Evolutionary conservation across 129 eudicot species (phyloP), one percentile per base, ranked within the genome.

Genomic region (Centaurea solstitialis): DNA sequence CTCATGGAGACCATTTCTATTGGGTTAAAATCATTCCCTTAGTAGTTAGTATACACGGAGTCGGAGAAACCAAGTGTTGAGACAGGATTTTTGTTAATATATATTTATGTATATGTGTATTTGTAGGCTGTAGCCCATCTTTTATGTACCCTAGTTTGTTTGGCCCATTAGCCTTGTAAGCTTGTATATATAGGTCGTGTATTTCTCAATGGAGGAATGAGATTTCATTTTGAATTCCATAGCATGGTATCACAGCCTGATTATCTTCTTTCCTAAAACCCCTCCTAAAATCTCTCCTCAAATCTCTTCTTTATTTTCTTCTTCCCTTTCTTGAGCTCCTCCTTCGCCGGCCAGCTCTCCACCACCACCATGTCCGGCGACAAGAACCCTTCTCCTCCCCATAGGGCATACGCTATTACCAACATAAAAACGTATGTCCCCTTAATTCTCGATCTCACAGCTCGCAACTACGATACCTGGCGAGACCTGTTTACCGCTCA

Each of bases 31-130:
- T 0, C 94, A 77, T 61, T 86, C 88, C 3, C 91, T 92, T 76
- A 90, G 87, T 2, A 88, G 89, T 92, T 76, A 90, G 87, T 2
- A 88, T 72, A 79, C 88, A 90, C 26, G 89, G 89, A 28, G 82
- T 80, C n/a, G 83, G 77, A 15, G 85, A 43, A 7, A 82, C 33
- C 23, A 79, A 18, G 45, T 77, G 87, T 8, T 79, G 17, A 12
- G 64, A 79, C 0, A 81, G 53, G 89, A n/a, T n/a, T n/a, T n/a
- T n/a, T n/a, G n/a, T n/a, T n/a, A n/a, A n/a, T n/a, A n/a, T n/a
- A n/a, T n/a, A n/a, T n/a, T n/a, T 11, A 43, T 9, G 53, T 43
- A 43, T 43, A 5, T 4, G 53, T 43, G 53, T 43, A 10, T 43
- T 43, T 26, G n/a, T n/a, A n/a, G n/a, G n/a, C n/a, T 41, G 50